Conservation (phyloP, 192 early-diverging fungal species). For the Phycomyces blakesleeanus region DNA sequence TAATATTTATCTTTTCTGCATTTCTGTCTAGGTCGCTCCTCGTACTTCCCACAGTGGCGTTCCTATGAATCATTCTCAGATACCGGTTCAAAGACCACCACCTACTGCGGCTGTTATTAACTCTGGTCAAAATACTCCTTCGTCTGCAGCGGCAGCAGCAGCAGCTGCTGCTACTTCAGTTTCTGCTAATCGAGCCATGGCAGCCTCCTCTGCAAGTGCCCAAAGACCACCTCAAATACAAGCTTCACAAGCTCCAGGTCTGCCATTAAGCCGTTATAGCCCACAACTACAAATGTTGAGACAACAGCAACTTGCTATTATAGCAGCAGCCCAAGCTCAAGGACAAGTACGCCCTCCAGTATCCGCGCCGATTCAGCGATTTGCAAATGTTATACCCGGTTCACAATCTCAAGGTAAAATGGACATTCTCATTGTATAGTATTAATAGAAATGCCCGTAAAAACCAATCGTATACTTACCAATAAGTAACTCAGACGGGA, state of each 20-base stretch:
- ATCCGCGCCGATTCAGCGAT: constrained; percentile 18
- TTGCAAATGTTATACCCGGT: constrained; percentile 15
- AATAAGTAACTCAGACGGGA: background rate
- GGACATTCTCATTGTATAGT: background rate
- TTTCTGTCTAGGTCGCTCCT: constrained; percentile 4
- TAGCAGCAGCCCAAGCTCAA: constrained; percentile 23
- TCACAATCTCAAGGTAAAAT: constrained; percentile 18
- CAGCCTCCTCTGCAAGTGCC: constrained; percentile 3
- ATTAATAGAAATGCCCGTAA: background rate
- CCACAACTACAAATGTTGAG: constrained; percentile 31
- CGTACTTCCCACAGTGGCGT: constrained; percentile 24
- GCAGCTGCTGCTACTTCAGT: constrained; percentile 29
- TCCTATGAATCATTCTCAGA: constrained; percentile 11
- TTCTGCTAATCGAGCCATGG: constrained; percentile 1
- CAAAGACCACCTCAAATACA: constrained; percentile 26
- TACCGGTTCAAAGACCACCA: constrained; percentile 25
- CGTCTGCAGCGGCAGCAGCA: constrained; percentile 16
- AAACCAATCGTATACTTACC: background rate
- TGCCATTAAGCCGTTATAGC: constrained; percentile 20
- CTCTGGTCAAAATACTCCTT: constrained; percentile 7
- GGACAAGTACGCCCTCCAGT: constrained; percentile 27
- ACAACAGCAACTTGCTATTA: constrained; percentile 21
- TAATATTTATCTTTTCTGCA: background rate
- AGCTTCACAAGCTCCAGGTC: constrained; percentile 9
- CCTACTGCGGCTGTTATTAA: constrained; percentile 22